A percentile compares a stretch with the other conserved stretches of the same genome.
Conservation (phyloP, 768 basidiomycete genomes). For the Asterophora lycoperdoides region DNA sequence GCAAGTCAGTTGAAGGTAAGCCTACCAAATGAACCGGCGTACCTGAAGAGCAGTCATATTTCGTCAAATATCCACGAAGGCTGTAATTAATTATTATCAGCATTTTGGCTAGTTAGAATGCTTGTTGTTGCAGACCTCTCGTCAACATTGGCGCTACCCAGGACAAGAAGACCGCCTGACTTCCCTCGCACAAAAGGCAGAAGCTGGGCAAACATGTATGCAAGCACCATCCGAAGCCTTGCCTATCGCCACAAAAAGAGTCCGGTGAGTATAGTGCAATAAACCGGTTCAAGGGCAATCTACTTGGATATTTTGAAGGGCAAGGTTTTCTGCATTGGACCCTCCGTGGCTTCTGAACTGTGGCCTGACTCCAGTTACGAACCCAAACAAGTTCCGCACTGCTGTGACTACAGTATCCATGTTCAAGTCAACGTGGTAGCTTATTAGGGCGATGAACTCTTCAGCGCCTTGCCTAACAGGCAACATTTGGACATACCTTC, state of each 20-base stretch:
- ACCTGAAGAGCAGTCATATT: conserved; percentile 96
- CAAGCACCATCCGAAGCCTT: conserved; percentile 87
- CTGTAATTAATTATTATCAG: conserved; percentile 34
- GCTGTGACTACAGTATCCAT: conserved; percentile 92
- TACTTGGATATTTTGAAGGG: conserved; percentile 95
- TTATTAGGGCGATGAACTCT: conserved; percentile 24
- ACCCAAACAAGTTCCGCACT: conserved; percentile 73
- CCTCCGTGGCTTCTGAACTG: conserved; percentile 89
- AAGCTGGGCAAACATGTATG: conserved; percentile 93
- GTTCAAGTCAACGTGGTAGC: conserved; percentile 92
- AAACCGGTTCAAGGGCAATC: not conserved
- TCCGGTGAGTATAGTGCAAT: not conserved
- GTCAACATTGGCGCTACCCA: conserved; percentile 98
- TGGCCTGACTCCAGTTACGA: conserved; percentile 63
- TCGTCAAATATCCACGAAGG: conserved; percentile 93
- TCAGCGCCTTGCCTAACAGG: not conserved
- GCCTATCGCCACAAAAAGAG: conserved; percentile 46
- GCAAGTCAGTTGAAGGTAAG: not conserved
- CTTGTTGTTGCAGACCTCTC: conserved; percentile 61
- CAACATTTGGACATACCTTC: conserved; percentile 51
- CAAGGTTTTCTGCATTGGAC: conserved; percentile 82
- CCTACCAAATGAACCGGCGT: conserved; percentile 8
- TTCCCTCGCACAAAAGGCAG: conserved; percentile 88
- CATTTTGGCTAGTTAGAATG: not conserved
- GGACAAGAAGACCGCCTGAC: conserved; percentile 81